Evolutionary conservation across 768 basidiomycete genomes (phyloP), one percentile per base, ranked within the genome.

Genomic region (Calocybe gangraenosa): DNA sequence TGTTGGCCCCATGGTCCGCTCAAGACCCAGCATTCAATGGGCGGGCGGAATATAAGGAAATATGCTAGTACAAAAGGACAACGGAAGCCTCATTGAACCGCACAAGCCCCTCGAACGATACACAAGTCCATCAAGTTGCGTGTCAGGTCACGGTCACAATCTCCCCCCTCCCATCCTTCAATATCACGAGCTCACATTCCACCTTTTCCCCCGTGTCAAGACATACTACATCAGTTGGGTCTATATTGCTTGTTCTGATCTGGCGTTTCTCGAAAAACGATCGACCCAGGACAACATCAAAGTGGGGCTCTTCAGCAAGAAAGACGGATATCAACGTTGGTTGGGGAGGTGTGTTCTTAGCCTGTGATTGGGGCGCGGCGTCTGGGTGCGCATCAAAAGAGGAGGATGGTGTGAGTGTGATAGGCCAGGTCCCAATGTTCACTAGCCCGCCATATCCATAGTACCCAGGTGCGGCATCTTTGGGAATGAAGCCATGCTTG

Each of bases 401-500:
- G 14, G 67, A 53, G 7, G 75, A 70, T 2, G 74, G 68, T 31
- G 65, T 66, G 21, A 84, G 67, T 0, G 87, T 93, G 55, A 99
- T 85, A 0, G 93, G 88, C 82, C 92, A 89, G 44, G 73, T 75
- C 11, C 93, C 93, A 18, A 94, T 80, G 60, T 84, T 89, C 44
- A 92, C 79, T 7, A 91, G 73, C 3, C 95, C 94, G 7, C 83
- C 78, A 59, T 97, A 99, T n/a, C 96, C 95, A 55, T 94, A 92
- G 49, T 84, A 78, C 5, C 96, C 96, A 6, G 91, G 92, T 1
- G 82, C 80, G 46, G 92, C 87, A 52, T 93, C 91, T 17, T 73
- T 68, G 1, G 92, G 90, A 45, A 97, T 87, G 62, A 99, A 92
- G 1, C 84, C 86, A 60, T 96, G 81, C 52, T 82, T 77, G 50